A percentile compares a stretch with the other conserved stretches of the same genome.
Evolutionary conservation across 2,329 filamentous ascomycete genomes (phyloP).

Genomic region (Diplodia mutila): DNA sequence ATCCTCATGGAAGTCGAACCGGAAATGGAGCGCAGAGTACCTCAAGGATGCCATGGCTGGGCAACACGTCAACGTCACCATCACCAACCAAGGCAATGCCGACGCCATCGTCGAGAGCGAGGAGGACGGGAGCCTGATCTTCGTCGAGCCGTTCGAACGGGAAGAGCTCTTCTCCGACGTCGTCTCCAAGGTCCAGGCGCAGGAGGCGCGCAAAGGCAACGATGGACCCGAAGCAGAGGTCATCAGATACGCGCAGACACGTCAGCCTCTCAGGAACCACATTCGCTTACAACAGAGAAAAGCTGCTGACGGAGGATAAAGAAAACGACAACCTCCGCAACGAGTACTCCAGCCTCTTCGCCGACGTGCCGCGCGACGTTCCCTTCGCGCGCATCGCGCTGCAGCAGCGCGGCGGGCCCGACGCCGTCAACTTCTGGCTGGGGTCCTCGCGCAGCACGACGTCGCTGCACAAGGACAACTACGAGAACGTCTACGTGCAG

Average conservation of each 20-base stretch:
- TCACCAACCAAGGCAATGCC: slow-evolving; percentile 71
- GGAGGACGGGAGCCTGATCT: slow-evolving; percentile 48
- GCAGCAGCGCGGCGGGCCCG: slow-evolving; percentile 56
- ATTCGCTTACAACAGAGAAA: no score
- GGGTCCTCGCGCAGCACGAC: slow-evolving; percentile 71
- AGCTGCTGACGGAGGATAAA: background rate
- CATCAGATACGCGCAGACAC: slow-evolving; percentile 71
- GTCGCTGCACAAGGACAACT: slow-evolving; percentile 79
- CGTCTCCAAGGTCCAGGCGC: slow-evolving; percentile 62
- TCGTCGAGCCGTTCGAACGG: slow-evolving; percentile 75
- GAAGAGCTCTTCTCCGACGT: slow-evolving; percentile 65
- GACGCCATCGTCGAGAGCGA: slow-evolving; percentile 66
- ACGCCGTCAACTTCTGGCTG: slow-evolving; percentile 84
- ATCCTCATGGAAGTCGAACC: slow-evolving; percentile 63
- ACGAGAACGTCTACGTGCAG: slow-evolving; percentile 84
- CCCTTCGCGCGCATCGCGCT: slow-evolving; percentile 76
- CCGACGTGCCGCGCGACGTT: slow-evolving; percentile 66
- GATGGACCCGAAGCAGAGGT: background rate
- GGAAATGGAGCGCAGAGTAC: slow-evolving; percentile 65
- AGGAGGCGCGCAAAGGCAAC: slow-evolving; percentile 48
- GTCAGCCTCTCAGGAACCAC: no score
- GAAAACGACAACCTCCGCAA: slow-evolving; percentile 81
- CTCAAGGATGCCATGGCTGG: slow-evolving; percentile 60
- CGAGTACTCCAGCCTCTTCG: slow-evolving; percentile 69
- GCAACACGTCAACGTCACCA: slow-evolving; percentile 70